phyloP scores from a whole-genome alignment of 1,284 basidiomycete genomes.

The Leccinum cinnamomeum region DNA sequence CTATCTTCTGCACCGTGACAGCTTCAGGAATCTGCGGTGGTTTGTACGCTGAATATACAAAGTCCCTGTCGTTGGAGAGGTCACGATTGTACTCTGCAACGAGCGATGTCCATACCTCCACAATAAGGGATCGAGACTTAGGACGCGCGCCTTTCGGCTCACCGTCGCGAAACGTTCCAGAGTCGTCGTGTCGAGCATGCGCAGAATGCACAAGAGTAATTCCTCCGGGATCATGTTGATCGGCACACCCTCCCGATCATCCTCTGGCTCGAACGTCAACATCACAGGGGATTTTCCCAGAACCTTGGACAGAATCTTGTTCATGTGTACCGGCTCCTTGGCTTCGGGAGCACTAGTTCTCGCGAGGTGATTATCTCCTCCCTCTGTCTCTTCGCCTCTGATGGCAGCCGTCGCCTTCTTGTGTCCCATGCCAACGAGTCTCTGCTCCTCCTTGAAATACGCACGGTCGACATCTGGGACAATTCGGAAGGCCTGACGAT shows the following conservation, averaged over 20 bases:
- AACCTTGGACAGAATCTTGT: conserved; percentile 47
- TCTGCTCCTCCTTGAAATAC: conserved; percentile 57
- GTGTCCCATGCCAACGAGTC: conserved; percentile 29
- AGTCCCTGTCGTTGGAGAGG: conserved; percentile 40
- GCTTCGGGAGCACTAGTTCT: conserved; percentile 12
- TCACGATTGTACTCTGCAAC: conserved; percentile 10
- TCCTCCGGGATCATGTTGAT: conserved; percentile 73
- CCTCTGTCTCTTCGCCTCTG: conserved; percentile 17
- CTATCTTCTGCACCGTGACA: conserved; percentile 47
- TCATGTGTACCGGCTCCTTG: conserved; percentile 21
- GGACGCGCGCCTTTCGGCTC: conserved; percentile 68
- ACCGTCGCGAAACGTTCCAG: conserved; percentile 77
- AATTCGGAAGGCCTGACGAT: conserved; percentile 77
- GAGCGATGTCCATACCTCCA: conserved; percentile 66
- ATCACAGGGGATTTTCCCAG: conserved; percentile 48
- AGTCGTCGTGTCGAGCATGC: conserved; percentile 58
- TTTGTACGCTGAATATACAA: conserved; percentile 61
- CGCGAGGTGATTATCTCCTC: conserved; percentile 15
- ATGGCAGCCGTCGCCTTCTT: conserved; percentile 18
- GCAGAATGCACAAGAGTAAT: conserved; percentile 67
- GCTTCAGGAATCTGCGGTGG: conserved; percentile 66
- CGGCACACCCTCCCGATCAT: conserved; percentile 57
- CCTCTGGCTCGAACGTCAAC: conserved; percentile 67
- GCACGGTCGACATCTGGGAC: conserved; percentile 67
- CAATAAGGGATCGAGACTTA: conserved; percentile 65